Evolutionary conservation across 345 rosid genomes (phyloP), one percentile per base, ranked within the genome.

Genomic region (Camelina laxa): DNA sequence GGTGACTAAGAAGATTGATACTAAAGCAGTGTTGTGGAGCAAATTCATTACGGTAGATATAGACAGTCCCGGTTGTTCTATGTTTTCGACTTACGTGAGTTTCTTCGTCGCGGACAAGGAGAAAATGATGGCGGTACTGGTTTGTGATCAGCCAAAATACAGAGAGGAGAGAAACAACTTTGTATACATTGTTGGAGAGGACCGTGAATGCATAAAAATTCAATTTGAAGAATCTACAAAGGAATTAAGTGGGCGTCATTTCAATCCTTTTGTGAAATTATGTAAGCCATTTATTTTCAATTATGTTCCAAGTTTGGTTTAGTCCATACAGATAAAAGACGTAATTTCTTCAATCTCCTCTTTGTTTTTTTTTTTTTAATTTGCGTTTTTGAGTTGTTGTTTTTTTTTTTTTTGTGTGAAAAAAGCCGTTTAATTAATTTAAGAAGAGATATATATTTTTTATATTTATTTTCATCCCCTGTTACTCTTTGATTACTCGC

Each of bases 261-360:
- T 41, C 45, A 13, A 2, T 38, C 41, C 13, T 38, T 38, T 0
- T 38, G 4, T 38, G 42, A 38, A 15, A 15, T 44, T 0, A 1
- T 44, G 49, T 47, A 0, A 0, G 50, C 51, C 62, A 33, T 33
- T 17, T 22, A 9, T 62, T 14, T 42, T 42, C 67, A 22, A 16
- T 27, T 67, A 39, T 53, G 62, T 68, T 54, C 62, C 72, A 68
- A 68, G 62, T 16, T 68, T 68, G 62, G 62, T 67, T 65, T 42
- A 42, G 47, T 14, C 16, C 16, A 42, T 14, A 5, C 47, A 42
- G 7, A 14, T 42, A 42, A 14, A 14, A n/a, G 16, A 42, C 16
- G n/a, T 42, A 4, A 14, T 42, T 13, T 42, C n/a, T 42, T 4
- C n/a, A 42, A 42, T 42, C 47, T 42, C 47, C 47, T 42, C 57